Evolutionary conservation across 2,329 filamentous ascomycete species (phyloP), one percentile per base, ranked within the genome.

Genomic region (Colletotrichum somersetense): DNA sequence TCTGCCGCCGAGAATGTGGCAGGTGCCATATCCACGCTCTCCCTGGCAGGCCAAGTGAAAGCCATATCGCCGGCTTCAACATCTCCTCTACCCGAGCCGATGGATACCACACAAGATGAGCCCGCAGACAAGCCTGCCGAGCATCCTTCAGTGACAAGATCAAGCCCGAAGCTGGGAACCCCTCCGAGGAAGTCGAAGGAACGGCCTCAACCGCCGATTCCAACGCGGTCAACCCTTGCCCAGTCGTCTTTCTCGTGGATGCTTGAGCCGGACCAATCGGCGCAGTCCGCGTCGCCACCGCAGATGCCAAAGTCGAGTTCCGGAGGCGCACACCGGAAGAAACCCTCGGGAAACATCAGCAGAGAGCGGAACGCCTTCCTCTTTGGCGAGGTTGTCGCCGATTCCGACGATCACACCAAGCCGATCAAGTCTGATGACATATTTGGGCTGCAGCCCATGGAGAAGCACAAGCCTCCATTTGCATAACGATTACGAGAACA

Each of bases 241-340:
- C 91, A 93, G 75, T 94, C 92, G 10, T 92, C 91, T 5, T 95
- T 94, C 79, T 91, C 92, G 1, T 94, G 91, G 91, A 95, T 95
- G 92, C 85, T 95, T 2, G 90, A 91, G 75, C 88, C 87, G 3
- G 86, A 88, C 74, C 78, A 83, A 66, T 79, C 83, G 59, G 14
- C 75, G 72, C 52, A 74, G 77, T 62, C 80, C 26, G 81, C 81
- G 6, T 78, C 81, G 5, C 73, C 80, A 8, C 63, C 76, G 16
- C 77, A 78, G 44, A 59, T 73, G 23, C 75, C 77, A 14, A 74
- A 76, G n/a, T 73, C 57, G 68, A 71, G 71, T 67, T 69, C 79
- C 66, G 66, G 52, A 72, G 65, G 58, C 69, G 46, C 77, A 10
- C 70, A 86, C 71, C 82, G 80, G 74, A 86, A 85, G 76, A 78